Conservation (phyloP, 371 early-diverging fungal species). For the Apophysomyces variabilis region DNA sequence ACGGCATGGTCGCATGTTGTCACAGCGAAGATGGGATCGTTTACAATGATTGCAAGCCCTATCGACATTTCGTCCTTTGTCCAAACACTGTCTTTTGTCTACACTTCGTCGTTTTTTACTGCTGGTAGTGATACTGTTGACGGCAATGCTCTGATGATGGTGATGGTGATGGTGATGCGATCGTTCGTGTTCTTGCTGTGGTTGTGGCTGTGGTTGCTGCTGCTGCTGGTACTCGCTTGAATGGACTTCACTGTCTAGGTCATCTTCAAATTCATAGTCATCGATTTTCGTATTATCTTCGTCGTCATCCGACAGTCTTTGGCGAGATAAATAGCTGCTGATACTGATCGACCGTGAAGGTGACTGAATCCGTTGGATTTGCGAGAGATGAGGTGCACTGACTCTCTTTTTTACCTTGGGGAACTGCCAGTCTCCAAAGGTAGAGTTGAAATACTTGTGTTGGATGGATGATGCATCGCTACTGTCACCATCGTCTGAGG, state of each 20-base stretch:
- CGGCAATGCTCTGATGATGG: slow-evolving; percentile 13
- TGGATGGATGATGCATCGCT: slow-evolving; percentile 16
- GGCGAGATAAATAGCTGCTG: slow-evolving; percentile 21
- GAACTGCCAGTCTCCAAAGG: slow-evolving; percentile 15
- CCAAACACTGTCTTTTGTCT: neutral
- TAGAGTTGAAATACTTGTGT: slow-evolving; percentile 26
- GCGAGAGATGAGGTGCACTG: slow-evolving; percentile 2
- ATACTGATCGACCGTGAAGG: slow-evolving; percentile 15
- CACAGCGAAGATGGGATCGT: slow-evolving; percentile 52
- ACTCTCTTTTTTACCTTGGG: slow-evolving; percentile 3
- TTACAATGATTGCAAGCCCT: slow-evolving; percentile 57
- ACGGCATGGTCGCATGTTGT: slow-evolving; percentile 50
- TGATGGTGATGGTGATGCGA: too few species aligned
- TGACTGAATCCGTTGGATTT: slow-evolving; percentile 2
- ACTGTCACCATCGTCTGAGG: neutral
- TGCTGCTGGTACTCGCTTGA: slow-evolving; percentile 3
- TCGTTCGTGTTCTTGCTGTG: neutral
- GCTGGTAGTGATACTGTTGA: neutral
- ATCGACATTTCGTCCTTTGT: slow-evolving; percentile 49
- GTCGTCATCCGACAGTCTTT: slow-evolving; percentile 17
- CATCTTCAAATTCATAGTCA: neutral
- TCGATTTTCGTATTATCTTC: slow-evolving; percentile 13
- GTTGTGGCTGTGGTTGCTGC: slow-evolving; percentile 13
- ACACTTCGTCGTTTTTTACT: slow-evolving; percentile 1
- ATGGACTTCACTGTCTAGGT: neutral